phyloP scores from a whole-genome alignment of 106 monocot genomes.

The Vanilla planifolia region DNA sequence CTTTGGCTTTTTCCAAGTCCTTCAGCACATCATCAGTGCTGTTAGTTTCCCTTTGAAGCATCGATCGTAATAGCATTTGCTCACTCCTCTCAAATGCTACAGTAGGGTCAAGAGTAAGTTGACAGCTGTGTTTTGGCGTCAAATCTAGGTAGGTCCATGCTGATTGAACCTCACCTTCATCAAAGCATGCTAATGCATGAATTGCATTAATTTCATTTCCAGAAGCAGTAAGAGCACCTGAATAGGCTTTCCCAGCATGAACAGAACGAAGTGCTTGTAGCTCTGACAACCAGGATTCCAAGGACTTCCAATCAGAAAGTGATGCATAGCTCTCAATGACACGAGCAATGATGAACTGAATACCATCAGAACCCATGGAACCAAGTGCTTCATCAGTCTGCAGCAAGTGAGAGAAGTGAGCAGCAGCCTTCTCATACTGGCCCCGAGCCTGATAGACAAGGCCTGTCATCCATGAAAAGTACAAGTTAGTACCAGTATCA shows the following conservation, averaged over 20 bases:
- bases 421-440: slow-evolving; percentile 97
- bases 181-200: slow-evolving; percentile 86
- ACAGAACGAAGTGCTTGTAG: slow-evolving; percentile 67
- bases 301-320: slow-evolving; percentile 91
- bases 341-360: slow-evolving; percentile 87
- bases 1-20: slow-evolving; percentile 54
- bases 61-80: slow-evolving; percentile 81
- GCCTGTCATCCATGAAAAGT: slow-evolving; percentile 87
- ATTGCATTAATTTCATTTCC: slow-evolving; percentile 95
- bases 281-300: slow-evolving; percentile 86
- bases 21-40: slow-evolving; percentile 22
- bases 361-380: slow-evolving; percentile 82
- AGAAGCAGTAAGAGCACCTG: slow-evolving; percentile 87
- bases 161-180: slow-evolving; percentile 73
- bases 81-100: slow-evolving; percentile 93
- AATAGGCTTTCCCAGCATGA: slow-evolving; percentile 92
- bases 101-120: slow-evolving; percentile 83
- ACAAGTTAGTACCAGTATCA: slow-evolving; percentile 17
- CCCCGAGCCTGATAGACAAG: slow-evolving; percentile 86
- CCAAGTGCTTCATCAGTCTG: slow-evolving; percentile 69
- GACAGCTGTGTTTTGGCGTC: slow-evolving; percentile 87
- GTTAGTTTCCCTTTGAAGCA: slow-evolving; percentile 64
- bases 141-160: slow-evolving; percentile 87
- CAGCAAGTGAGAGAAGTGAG: slow-evolving; percentile 87
- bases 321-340: slow-evolving; percentile 77